Percentiles rank a stretch among this genome's conserved stretches.
Conservation (phyloP, 2,329 filamentous ascomycete species). For the Samsoniella hepiali region DNA sequence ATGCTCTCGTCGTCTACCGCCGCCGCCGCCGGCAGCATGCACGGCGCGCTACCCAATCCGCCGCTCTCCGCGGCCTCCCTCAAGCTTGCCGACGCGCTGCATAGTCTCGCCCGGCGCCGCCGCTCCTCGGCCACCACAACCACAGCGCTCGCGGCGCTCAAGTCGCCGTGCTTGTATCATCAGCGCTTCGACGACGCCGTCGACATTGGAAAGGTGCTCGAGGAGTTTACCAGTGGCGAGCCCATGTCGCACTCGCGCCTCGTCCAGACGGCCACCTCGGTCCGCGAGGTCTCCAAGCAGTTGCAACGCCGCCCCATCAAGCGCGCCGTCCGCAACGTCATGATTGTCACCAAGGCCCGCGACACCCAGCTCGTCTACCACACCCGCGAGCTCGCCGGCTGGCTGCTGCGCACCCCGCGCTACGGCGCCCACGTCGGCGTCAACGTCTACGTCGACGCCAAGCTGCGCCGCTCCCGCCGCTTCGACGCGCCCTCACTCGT, state of each 20-base stretch:
- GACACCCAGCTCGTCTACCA: conserved; percentile 90
- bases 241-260: conserved; percentile 90
- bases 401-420: conserved; percentile 83
- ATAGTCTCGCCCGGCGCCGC: conserved; percentile 46
- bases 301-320: conserved; percentile 88
- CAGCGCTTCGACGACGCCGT: conserved; percentile 95
- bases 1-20: conserved; percentile 49
- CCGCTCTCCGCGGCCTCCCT: conserved; percentile 52
- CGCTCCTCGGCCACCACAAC: conserved; percentile 28
- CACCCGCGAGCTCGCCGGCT: conserved; percentile 81
- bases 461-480: conserved; percentile 81
- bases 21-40: conserved; percentile 35
- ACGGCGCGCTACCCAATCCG: conserved; percentile 31
- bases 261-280: conserved; percentile 91
- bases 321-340: conserved; percentile 86
- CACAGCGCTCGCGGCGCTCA: conserved; percentile 59
- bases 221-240: conserved; percentile 87
- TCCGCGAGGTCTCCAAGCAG: conserved; percentile 93
- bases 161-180: conserved; percentile 97
- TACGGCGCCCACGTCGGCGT: conserved; percentile 89
- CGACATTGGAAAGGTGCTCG: conserved; percentile 89
- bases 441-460: conserved; percentile 97
- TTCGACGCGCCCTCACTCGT: conserved; percentile 75
- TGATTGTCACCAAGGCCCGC: conserved; percentile 97
- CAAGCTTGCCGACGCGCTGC: conserved; percentile 60